phyloP scores from a whole-genome alignment of 169 alveolate genomes.

The Theileria luwenshuni region DNA sequence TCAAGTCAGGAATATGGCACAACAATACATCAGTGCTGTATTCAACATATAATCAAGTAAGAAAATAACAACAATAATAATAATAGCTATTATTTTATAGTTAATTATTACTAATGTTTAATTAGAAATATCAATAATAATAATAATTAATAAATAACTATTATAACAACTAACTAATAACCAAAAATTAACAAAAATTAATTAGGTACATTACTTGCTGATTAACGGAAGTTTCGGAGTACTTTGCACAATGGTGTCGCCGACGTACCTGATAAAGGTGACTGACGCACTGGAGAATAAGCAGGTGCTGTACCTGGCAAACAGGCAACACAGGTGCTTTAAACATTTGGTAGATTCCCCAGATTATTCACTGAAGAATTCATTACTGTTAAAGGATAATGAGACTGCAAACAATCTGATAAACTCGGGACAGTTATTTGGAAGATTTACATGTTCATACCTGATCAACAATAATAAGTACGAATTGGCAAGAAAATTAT shows the following conservation, averaged over 20 bases:
- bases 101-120: too few species aligned
- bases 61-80: slow-evolving; percentile 40
- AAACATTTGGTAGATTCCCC: slow-evolving; percentile 28
- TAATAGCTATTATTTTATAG: too few species aligned
- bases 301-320: slow-evolving; percentile 30
- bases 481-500: slow-evolving; percentile 69
- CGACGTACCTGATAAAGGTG: slow-evolving; percentile 40
- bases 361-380: slow-evolving; percentile 42
- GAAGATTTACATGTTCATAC: slow-evolving; percentile 68
- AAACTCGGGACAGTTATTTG: slow-evolving; percentile 54
- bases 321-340: slow-evolving; percentile 62
- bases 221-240: slow-evolving; percentile 53
- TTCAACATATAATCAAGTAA: slow-evolving; percentile 68
- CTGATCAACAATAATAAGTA: slow-evolving; percentile 71
- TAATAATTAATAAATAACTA: too few species aligned
- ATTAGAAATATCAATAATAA: too few species aligned
- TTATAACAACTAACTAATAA: neutral
- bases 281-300: slow-evolving; percentile 14
- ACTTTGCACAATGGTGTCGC: slow-evolving; percentile 24
- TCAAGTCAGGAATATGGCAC: slow-evolving; percentile 77
- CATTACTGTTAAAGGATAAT: slow-evolving; percentile 39
- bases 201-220: slow-evolving; percentile 33
- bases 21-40: slow-evolving; percentile 47
- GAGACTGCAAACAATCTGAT: slow-evolving; percentile 36
- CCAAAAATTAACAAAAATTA: neutral